Conservation (phyloP, 257 asterid genomes). For the Cruciata laevipes region DNA sequence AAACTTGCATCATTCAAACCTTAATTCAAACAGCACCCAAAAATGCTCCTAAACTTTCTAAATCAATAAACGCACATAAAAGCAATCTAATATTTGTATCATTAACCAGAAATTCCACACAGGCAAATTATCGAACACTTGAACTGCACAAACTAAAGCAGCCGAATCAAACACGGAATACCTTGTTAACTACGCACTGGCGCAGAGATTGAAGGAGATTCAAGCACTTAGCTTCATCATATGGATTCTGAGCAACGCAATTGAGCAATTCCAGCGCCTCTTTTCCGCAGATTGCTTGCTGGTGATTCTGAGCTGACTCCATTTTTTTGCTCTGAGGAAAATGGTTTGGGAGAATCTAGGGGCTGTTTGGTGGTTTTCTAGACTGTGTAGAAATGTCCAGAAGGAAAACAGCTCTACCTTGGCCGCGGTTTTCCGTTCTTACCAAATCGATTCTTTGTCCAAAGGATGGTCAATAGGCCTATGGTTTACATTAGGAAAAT, state of each 20-base stretch:
- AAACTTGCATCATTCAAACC: not conserved
- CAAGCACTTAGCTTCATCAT: slow-evolving; percentile 59
- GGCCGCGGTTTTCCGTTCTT: not conserved
- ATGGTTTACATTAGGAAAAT: no score
- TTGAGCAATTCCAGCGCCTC: slow-evolving; percentile 75
- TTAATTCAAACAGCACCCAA: not conserved
- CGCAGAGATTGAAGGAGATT: slow-evolving; percentile 63
- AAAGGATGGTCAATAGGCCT: no score
- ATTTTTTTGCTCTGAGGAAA: not conserved
- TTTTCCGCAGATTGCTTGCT: slow-evolving; percentile 54
- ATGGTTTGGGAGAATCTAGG: slow-evolving; percentile 7
- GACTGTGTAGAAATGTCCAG: not conserved
- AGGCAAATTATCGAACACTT: slow-evolving; percentile 7
- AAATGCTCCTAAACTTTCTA: not conserved
- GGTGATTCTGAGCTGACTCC: slow-evolving; percentile 26
- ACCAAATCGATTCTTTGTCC: not conserved
- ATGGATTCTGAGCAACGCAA: slow-evolving; percentile 59
- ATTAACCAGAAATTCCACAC: not conserved
- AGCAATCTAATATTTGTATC: not conserved
- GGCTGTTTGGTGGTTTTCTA: not conserved
- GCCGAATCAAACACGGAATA: not conserved
- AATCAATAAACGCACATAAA: not conserved
- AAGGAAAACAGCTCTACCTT: not conserved
- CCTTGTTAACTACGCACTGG: slow-evolving; percentile 66
- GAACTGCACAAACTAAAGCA: not conserved